Evolutionary conservation across 768 basidiomycete genomes (phyloP).

Genomic region (Russula compacta): DNA sequence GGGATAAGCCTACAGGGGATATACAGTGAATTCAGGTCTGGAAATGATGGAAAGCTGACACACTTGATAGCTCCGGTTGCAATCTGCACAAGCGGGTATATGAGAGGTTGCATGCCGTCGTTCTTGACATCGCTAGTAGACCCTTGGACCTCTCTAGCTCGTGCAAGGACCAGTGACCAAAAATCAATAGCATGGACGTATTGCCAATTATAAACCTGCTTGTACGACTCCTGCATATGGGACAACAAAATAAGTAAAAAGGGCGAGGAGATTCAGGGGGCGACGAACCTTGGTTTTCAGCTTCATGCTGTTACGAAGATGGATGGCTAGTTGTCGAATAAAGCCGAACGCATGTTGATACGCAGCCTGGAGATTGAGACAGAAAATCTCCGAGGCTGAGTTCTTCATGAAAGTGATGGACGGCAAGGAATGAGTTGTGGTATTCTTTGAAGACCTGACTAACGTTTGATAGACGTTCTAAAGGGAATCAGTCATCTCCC

Average conservation of each 20-base stretch:
- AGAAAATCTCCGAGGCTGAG: constrained; percentile 88
- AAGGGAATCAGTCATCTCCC: neutral
- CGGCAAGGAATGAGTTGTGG: constrained; percentile 79
- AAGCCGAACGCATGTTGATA: constrained; percentile 97
- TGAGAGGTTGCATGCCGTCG: constrained; percentile 76
- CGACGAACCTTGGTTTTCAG: constrained; percentile 63
- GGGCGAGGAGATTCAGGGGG: neutral
- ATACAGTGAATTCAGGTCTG: neutral
- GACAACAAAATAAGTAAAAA: neutral
- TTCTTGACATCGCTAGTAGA: constrained; percentile 46
- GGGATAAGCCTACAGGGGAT: constrained; percentile 61
- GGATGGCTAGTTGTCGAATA: constrained; percentile 90
- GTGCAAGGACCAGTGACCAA: constrained; percentile 82
- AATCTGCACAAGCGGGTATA: constrained; percentile 94
- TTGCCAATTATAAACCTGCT: constrained; percentile 98
- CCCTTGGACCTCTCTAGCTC: constrained; percentile 60
- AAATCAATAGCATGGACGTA: constrained; percentile 94
- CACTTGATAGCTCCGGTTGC: constrained; percentile 89
- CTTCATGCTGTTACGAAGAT: constrained; percentile 87
- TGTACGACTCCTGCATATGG: constrained; percentile 66
- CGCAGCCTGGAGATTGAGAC: constrained; percentile 56
- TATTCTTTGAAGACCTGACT: constrained; percentile 75
- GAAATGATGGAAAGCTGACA: constrained; percentile 24
- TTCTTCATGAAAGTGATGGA: constrained; percentile 97
- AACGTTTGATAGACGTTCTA: constrained; percentile 86